Conservation (phyloP, 306 rosid genomes). For the Trifolium dubium region DNA sequence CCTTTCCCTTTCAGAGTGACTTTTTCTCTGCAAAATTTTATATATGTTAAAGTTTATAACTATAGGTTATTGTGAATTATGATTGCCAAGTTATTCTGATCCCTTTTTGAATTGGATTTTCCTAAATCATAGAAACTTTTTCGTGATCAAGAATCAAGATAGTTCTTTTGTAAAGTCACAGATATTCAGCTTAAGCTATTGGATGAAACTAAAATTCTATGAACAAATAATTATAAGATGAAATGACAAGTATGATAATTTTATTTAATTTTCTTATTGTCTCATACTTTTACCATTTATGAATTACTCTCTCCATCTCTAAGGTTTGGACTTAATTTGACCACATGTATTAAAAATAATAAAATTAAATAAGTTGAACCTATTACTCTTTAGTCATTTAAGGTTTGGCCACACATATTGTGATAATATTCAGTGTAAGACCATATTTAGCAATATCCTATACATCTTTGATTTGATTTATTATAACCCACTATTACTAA, state of each 20-base stretch:
- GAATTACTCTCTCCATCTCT: too few relatives aligned
- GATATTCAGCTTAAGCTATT: constrained; percentile 4
- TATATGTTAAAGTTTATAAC: not conserved
- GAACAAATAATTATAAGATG: not conserved
- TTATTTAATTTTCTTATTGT: too few relatives aligned
- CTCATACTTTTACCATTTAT: too few relatives aligned
- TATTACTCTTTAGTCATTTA: too few relatives aligned
- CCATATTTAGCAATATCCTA: too few relatives aligned
- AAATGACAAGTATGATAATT: not conserved
- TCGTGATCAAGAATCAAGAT: not conserved
- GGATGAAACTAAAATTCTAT: not conserved
- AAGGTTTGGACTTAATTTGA: too few relatives aligned
- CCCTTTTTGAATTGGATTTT: not conserved
- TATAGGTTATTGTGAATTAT: not conserved
- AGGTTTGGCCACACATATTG: too few relatives aligned
- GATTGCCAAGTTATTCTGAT: constrained; percentile 1
- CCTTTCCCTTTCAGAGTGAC: not conserved
- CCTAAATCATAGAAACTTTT: constrained; percentile 5
- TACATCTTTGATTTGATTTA: too few relatives aligned
- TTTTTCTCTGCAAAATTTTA: not conserved
- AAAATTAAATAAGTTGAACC: too few relatives aligned
- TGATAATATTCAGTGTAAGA: too few relatives aligned
- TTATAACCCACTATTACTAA: too few relatives aligned
- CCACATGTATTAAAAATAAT: too few relatives aligned
- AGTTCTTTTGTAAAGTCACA: not conserved